Evolutionary conservation across 768 basidiomycete species (phyloP).

Genomic region (Leccinum olivaceopallidum): DNA sequence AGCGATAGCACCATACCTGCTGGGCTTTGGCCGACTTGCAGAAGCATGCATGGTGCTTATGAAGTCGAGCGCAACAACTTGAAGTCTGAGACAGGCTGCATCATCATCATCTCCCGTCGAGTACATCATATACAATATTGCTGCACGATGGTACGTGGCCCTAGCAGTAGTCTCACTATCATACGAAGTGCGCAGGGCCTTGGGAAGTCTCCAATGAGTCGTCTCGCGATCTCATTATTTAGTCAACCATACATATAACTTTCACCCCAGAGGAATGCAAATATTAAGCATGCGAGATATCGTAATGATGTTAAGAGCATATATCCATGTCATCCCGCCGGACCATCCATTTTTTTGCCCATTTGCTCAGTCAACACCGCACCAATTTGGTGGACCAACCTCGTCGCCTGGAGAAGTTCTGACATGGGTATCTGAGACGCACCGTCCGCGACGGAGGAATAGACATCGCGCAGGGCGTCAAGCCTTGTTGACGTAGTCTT

Average conservation of each 20-base stretch:
- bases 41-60: too few species aligned
- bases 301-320: not conserved
- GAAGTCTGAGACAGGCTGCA: too few species aligned
- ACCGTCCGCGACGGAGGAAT: slow-evolving; percentile 41
- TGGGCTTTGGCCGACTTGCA: too few species aligned
- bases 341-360: slow-evolving; percentile 33
- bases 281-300: slow-evolving; percentile 50
- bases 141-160: too few species aligned
- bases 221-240: not conserved
- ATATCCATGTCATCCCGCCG: slow-evolving; percentile 3
- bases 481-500: slow-evolving; percentile 44
- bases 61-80: not conserved
- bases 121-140: too few species aligned
- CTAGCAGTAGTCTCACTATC: too few species aligned
- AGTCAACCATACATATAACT: not conserved
- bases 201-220: not conserved
- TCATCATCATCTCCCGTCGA: too few species aligned
- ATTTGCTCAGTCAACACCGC: slow-evolving; percentile 47
- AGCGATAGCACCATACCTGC: too few species aligned
- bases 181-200: not conserved
- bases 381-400: slow-evolving; percentile 47
- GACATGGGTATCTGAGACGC: slow-evolving; percentile 50
- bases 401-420: slow-evolving; percentile 49
- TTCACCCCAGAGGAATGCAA: slow-evolving; percentile 2
- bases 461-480: slow-evolving; percentile 44